Evolutionary conservation across 225 moss, liverwort and hornwort species (phyloP), one percentile per base, ranked within the genome.

Genomic region (Sphagnum contortum): DNA sequence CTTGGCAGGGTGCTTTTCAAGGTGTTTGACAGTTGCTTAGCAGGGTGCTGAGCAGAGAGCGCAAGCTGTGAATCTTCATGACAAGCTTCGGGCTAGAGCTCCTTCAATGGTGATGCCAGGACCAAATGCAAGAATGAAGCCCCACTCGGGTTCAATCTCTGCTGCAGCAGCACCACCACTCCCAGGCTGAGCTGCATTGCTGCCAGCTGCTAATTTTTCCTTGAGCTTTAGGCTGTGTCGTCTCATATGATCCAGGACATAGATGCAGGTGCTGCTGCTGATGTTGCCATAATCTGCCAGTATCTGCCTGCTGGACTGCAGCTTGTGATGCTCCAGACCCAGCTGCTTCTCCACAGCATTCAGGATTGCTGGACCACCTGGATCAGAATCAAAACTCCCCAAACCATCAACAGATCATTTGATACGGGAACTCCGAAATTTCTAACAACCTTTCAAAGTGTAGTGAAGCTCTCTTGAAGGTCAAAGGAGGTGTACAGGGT

Each of bases 51-150:
- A 29, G 29, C 29, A 29, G 29, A 29, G 29, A 29, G 29, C 29
- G 29, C 29, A 29, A 29, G 29, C 29, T 1, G 29, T 29, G 29
- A 29, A 29, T 29, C 12, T 44, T 77, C 67, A 96, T 47, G 77
- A 87, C 72, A 98, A 76, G 73, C 90, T 98, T 4, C 96, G 83
- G 60, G 87, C 85, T 2, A 98, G 77, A 68, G 90, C 85, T 48
- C 92, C 96, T 72, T 98, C 96, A 55, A 98, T 87, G 12, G 96
- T 98, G 70, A 98, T 48, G 14, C 96, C 96, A 0, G 96, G 96
- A 2, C 96, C 96, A 8, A 98, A 98, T 4, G 96, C 92, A 60
- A 98, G 64, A 60, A 98, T 73, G 64, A 98, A 73, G 10, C 96
- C 96, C 92, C 92, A 98, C 63, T 98, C 96, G 2, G 90, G 90